Evolutionary conservation across 352 stramenopile species (phyloP), one percentile per base, ranked within the genome.

Genomic region (Phytophthora ramorum): DNA sequence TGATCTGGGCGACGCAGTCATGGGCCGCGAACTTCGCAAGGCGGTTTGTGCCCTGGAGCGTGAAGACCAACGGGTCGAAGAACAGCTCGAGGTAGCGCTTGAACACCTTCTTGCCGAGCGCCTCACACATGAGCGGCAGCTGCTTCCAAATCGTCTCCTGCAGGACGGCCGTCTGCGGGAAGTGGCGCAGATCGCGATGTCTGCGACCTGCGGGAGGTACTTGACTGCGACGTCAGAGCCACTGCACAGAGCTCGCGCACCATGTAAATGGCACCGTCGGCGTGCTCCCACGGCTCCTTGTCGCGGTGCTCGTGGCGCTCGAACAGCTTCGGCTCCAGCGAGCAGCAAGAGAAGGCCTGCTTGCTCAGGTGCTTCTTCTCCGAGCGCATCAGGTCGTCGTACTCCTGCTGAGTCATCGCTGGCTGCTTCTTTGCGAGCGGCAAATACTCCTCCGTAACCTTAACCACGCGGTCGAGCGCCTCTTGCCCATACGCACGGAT

Each of bases 201-300:
- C 85, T 3, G 85, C 89, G 26, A 93, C 71, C 4, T 71, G 57
- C 8, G 86, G 79, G 6, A 95, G 76, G 40, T 79, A 76, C 20
- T 58, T 68, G 14, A 92, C 69, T 5, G 73, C 86, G 3, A 82
- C 30, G 1, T 89, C 78, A 4, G 84, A 2, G 80, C 76, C 3
- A 92, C 80, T 16, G 38, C 44, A 34, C 87, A 97, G 16, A 99
- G 79, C 69, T 99, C 96, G 12, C 95, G 87, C 28, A 99, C 80
- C 63, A 99, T 80, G 71, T 99, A 99, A 51, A 99, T 87, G 10
- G 92, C 97, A 19, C 97, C 97, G 58, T 99, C 97, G 9, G 92
- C 95, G 66, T 97, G 89, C 69, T 99, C 96, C 97, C 97, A 99
- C 6, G 91, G 91, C 69, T 96, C 81, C 45, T 98, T 85, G 17